These are phyloP conservation scores for Macrotyloma uniflorum DNA, from an alignment of 306 rosid species.

Conservation along the genomic window DNA sequence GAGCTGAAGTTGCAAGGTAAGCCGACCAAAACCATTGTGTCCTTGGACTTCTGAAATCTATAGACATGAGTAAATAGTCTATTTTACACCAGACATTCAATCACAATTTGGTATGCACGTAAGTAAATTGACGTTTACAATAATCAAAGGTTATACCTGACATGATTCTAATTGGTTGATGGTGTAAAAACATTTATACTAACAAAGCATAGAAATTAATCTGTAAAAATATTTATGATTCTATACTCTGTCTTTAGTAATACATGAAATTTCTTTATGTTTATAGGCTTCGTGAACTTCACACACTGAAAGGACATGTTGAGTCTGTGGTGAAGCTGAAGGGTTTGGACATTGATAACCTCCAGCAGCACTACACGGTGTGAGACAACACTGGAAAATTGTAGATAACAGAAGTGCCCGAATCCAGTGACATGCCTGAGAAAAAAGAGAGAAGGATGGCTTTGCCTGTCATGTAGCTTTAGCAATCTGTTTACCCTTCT, in stretches of 20 bases:
- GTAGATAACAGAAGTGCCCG: slow-evolving; percentile 38
- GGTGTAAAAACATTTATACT: background rate
- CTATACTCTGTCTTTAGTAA: background rate
- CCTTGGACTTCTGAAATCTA: background rate
- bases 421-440: slow-evolving; percentile 32
- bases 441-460: slow-evolving; percentile 25
- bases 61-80: background rate
- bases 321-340: slow-evolving; percentile 98
- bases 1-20: slow-evolving; percentile 99
- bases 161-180: background rate
- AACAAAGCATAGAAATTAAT: background rate
- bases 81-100: background rate
- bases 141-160: background rate
- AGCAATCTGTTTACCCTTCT: slow-evolving; percentile 29
- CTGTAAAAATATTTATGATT: background rate
- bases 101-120: background rate
- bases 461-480: slow-evolving; percentile 42
- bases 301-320: slow-evolving; percentile 95
- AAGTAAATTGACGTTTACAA: background rate
- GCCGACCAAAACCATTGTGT: slow-evolving; percentile 3
- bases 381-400: slow-evolving; percentile 42
- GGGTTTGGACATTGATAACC: slow-evolving; percentile 89
- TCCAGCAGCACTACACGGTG: slow-evolving; percentile 97
- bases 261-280: background rate
- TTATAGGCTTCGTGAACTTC: slow-evolving; percentile 91